Evolutionary conservation across 2,329 filamentous ascomycete genomes (phyloP), one percentile per base, ranked within the genome.

Genomic region (Phymatotrichopsis omnivora): DNA sequence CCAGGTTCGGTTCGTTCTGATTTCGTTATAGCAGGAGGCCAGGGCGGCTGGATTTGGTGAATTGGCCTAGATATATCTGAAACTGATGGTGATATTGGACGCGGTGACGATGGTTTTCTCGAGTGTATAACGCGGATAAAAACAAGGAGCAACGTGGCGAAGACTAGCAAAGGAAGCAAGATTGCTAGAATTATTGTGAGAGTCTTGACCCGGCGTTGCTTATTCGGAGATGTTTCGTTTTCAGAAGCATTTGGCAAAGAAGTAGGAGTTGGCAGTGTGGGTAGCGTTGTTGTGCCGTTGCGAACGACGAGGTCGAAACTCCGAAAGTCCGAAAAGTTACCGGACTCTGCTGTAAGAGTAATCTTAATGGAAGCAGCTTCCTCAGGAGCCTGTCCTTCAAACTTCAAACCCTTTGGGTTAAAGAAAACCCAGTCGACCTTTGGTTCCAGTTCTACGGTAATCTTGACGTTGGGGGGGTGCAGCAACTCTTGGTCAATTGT

Each of bases 341-440:
- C 48, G 38, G 35, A 44, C 28, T 48, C 41, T 19, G 48, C 48
- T 4, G 36, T 48, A 16, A 51, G 20, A 10, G 33, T 11, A 16
- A 51, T 40, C 7, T 45, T 35, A 32, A 49, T 36, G 12, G 11
- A 43, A 19, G 38, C 17, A 16, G 48, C 28, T 19, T 51, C 27
- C 25, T 49, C 32, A 6, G 48, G 48, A 25, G 45, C 45, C 17
- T 28, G 38, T 8, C 48, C 48, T 16, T 41, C 36, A 24, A 51
- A 39, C 12, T 41, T 45, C 27, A 51, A 11, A 22, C 45, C 47
- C 24, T 14, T 41, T 3, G 56, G 42, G 35, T 63, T 58, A 25
- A 63, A 60, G 7, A 46, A 54, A n/a, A 74, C 58, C 71, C 72
- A 75, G 19, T 64, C 55, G 16, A 65, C 54, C 0, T 60, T 51